Evolutionary conservation across 2,329 filamentous ascomycete genomes (phyloP).

Genomic region (Coniochaeta prunicola): DNA sequence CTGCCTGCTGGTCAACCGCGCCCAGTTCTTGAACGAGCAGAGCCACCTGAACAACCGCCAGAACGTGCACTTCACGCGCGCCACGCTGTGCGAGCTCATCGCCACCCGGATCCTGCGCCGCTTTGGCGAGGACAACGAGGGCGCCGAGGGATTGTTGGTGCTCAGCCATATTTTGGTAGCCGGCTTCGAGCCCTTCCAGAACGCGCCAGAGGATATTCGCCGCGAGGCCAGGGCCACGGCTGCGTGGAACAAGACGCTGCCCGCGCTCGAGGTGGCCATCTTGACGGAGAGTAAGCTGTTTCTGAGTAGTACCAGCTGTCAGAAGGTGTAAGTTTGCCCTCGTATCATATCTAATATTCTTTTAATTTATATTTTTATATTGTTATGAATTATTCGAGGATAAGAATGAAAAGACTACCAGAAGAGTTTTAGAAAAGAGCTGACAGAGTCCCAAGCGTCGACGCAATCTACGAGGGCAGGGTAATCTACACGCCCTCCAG

Average conservation of each 20-base stretch:
- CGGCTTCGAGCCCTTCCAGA: constrained; percentile 80
- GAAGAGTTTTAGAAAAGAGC: background rate
- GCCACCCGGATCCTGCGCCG: constrained; percentile 71
- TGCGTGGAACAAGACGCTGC: constrained; percentile 54
- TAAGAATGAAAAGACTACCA: background rate
- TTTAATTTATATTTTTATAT: no score
- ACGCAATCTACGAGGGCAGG: constrained; percentile 73
- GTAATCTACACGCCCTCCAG: constrained; percentile 77
- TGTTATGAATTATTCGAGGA: no score
- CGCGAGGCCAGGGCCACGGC: constrained; percentile 45
- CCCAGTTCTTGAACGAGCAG: constrained; percentile 74
- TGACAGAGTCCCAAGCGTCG: constrained; percentile 40
- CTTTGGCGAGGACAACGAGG: constrained; percentile 71
- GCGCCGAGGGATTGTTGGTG: constrained; percentile 61
- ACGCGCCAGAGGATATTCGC: constrained; percentile 62
- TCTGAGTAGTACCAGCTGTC: constrained; percentile 68
- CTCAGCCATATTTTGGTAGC: constrained; percentile 75
- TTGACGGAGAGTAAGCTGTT: constrained; percentile 76
- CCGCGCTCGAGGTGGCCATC: constrained; percentile 76
- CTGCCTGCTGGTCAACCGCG: constrained; percentile 74
- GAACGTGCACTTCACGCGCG: constrained; percentile 72
- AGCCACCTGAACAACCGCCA: constrained; percentile 68
- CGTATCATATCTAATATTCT: no score
- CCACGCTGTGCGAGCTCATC: constrained; percentile 72
- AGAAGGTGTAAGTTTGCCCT: constrained; percentile 57